Conservation (phyloP, 2,329 filamentous ascomycete genomes). For the Xylariaceae sp. region DNA sequence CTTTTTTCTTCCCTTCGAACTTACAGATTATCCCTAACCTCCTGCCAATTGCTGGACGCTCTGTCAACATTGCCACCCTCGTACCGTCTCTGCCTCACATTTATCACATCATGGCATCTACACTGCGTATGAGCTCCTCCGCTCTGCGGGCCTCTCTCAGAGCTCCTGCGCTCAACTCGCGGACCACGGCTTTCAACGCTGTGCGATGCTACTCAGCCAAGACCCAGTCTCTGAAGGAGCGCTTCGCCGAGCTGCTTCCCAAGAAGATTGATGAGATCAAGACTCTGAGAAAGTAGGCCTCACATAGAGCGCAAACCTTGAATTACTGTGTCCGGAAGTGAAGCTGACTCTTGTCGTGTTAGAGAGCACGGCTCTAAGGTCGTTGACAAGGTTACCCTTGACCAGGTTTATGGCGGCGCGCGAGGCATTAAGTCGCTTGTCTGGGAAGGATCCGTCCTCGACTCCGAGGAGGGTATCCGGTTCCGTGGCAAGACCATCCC, state of each 20-base stretch:
- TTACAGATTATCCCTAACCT: conserved; percentile 4
- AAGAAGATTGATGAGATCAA: conserved; percentile 99
- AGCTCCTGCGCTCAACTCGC: conserved; percentile 61
- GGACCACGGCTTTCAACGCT: conserved; percentile 71
- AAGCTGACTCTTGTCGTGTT: conserved; percentile 24
- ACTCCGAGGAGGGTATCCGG: conserved; percentile 97
- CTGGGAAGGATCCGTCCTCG: conserved; percentile 97
- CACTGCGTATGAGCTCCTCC: conserved; percentile 74
- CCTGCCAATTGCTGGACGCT: conserved; percentile 8
- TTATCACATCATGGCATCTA: conserved; percentile 65
- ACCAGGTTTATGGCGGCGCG: conserved; percentile 98
- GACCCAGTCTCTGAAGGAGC: conserved; percentile 92
- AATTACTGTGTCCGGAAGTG: conserved; percentile 6
- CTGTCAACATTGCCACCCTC: conserved; percentile 8
- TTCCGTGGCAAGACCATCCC: conserved; percentile 99
- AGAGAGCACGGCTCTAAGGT: conserved; percentile 95
- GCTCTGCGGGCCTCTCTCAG: conserved; percentile 73
- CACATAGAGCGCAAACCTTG: conserved; percentile 9
- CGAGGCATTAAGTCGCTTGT: conserved; percentile 98
- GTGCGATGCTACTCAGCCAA: conserved; percentile 87
- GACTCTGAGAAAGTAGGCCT: conserved; percentile 84
- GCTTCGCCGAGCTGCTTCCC: conserved; percentile 91
- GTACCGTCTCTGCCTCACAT: conserved; percentile 9
- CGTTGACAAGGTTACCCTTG: conserved; percentile 93
- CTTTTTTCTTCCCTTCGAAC: conserved; percentile 12